phyloP scores from a whole-genome alignment of 1,284 basidiomycete genomes.

The Hemileia vastatrix region DNA sequence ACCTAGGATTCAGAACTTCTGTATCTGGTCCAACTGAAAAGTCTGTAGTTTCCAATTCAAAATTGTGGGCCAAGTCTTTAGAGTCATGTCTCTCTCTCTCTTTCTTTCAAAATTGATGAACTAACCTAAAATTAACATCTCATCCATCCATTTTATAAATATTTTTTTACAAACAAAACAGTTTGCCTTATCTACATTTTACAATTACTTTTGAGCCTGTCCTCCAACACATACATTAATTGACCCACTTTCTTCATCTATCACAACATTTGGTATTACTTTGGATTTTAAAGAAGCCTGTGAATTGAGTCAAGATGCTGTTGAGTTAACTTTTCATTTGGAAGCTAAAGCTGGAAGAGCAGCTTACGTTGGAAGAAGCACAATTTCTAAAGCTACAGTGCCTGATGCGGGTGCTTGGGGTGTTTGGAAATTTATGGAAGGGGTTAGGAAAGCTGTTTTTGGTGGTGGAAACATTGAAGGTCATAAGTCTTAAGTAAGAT shows the following conservation, averaged over 20 bases:
- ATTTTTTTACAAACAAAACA: not conserved
- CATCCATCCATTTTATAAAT: not conserved
- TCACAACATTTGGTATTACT: slow-evolving; percentile 49
- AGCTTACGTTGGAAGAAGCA: slow-evolving; percentile 70
- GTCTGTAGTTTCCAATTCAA: slow-evolving; percentile 30
- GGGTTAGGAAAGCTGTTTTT: no score
- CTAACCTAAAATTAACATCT: not conserved
- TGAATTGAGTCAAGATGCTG: slow-evolving; percentile 57
- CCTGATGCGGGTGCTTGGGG: slow-evolving; percentile 87
- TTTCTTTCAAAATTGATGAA: no score
- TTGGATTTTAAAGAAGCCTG: slow-evolving; percentile 53
- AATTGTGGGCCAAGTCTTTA: no score
- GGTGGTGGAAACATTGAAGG: no score
- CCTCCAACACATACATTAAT: slow-evolving; percentile 81
- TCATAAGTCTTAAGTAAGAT: no score
- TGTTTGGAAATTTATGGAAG: slow-evolving; percentile 65
- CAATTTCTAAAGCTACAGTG: slow-evolving; percentile 59
- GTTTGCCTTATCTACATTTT: slow-evolving; percentile 60
- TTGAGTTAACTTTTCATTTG: slow-evolving; percentile 58
- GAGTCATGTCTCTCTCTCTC: no score
- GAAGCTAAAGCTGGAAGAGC: slow-evolving; percentile 80
- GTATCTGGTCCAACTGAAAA: slow-evolving; percentile 59
- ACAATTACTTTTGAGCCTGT: slow-evolving; percentile 77
- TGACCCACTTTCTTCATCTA: slow-evolving; percentile 79
- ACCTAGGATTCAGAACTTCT: slow-evolving; percentile 41